These are phyloP conservation scores for Pholiota molesta DNA, from an alignment of 768 basidiomycete genomes.

Conservation along the genomic window DNA sequence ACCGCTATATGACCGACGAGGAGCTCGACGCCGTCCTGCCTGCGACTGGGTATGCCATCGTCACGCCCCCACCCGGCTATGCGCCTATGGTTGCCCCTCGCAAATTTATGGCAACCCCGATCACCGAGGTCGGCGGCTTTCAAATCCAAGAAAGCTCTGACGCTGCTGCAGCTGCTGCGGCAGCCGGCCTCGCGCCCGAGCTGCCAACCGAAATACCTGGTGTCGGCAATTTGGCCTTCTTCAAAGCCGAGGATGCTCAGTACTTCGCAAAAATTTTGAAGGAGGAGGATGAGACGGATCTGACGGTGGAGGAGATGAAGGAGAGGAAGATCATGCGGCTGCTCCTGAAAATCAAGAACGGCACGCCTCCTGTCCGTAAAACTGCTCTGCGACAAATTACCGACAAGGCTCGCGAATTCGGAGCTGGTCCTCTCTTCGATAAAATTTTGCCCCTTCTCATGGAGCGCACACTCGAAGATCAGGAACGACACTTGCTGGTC, in stretches of 20 bases:
- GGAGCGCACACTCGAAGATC: conserved; percentile 97
- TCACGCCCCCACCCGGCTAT: conserved; percentile 94
- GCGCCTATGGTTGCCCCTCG: conserved; percentile 72
- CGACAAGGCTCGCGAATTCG: conserved; percentile 98
- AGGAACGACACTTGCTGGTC: conserved; percentile 96
- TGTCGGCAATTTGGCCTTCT: conserved; percentile 95
- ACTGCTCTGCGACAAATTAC: conserved; percentile 98
- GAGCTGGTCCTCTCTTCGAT: conserved; percentile 97
- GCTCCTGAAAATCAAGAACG: conserved; percentile 98
- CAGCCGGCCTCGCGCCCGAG: conserved; percentile 90
- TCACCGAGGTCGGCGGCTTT: conserved; percentile 78
- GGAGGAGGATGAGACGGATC: conserved; percentile 92
- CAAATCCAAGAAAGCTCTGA: conserved; percentile 97
- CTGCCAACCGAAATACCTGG: conserved; percentile 97
- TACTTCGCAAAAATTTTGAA: conserved; percentile 97
- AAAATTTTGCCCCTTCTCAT: conserved; percentile 98
- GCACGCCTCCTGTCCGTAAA: conserved; percentile 97
- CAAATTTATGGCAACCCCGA: conserved; percentile 59
- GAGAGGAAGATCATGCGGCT: conserved; percentile 99
- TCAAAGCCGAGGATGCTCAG: conserved; percentile 97
- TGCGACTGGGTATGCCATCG: conserved; percentile 83
- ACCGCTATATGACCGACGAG: conserved; percentile 94
- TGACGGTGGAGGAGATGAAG: conserved; percentile 97
- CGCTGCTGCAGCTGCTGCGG: conserved; percentile 84
- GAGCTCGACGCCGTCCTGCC: conserved; percentile 94